These are phyloP conservation scores for Chalciporus chontae DNA, from an alignment of 768 basidiomycete species.

Conservation along the genomic window DNA sequence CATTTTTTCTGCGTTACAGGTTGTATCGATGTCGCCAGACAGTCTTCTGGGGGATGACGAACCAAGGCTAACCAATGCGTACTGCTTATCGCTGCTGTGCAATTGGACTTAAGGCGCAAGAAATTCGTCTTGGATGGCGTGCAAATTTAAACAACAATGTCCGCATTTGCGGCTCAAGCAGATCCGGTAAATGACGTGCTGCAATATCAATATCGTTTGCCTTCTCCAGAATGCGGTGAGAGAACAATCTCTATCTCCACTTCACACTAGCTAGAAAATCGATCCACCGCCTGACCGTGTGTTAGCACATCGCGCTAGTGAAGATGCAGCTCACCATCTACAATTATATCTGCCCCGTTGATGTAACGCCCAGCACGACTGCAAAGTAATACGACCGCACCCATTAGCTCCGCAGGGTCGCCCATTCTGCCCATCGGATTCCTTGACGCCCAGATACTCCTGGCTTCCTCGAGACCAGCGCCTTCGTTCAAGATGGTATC, in stretches of 20 bases:
- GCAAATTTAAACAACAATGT: not conserved
- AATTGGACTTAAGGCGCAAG: not conserved
- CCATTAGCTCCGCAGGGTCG: conserved; percentile 37
- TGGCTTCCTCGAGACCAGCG: conserved; percentile 29
- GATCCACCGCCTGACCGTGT: conserved; percentile 17
- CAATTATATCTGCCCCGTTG: conserved; percentile 39
- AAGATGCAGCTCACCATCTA: conserved; percentile 36
- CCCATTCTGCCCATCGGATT: conserved; percentile 46
- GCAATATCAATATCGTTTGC: not conserved
- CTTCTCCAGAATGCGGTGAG: not conserved
- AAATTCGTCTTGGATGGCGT: not conserved
- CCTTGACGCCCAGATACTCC: conserved; percentile 35
- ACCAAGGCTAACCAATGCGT: not conserved
- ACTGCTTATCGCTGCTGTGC: not conserved
- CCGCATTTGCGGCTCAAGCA: not conserved
- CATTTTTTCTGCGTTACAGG: not conserved
- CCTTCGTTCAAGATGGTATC: conserved; percentile 41
- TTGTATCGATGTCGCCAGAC: not conserved
- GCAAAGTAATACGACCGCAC: conserved; percentile 38
- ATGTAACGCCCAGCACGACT: conserved; percentile 43
- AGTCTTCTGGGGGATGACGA: not conserved
- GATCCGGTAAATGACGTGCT: not conserved
- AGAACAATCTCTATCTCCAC: not conserved
- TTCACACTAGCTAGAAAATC: conserved; percentile 14
- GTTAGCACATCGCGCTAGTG: not conserved